Percentiles rank a stretch among this genome's conserved stretches.
phyloP scores from a whole-genome alignment of 345 rosid species.

The Ailanthus altissimus region DNA sequence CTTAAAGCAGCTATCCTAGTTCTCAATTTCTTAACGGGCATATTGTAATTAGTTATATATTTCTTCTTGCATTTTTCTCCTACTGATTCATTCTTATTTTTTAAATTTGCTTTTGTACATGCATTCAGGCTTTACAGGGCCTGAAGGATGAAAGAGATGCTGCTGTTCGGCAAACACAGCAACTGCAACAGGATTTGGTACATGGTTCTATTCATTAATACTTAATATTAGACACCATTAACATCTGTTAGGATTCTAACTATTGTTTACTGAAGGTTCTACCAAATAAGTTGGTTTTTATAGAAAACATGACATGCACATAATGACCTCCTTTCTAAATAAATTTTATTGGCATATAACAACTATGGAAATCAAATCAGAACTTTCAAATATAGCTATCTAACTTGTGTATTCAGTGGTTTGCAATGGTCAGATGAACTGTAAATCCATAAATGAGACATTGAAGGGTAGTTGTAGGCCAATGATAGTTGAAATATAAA shows the following conservation, averaged over 20 bases:
- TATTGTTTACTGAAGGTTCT: background rate
- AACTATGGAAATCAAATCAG: background rate
- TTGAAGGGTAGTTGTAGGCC: background rate
- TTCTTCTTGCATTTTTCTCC: background rate
- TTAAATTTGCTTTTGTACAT: slow-evolving; percentile 15
- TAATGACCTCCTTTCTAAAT: background rate
- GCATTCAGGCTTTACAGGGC: slow-evolving; percentile 58
- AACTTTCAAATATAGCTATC: background rate
- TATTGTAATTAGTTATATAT: background rate
- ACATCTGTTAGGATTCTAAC: background rate
- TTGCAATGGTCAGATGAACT: background rate
- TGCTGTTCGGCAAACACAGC: slow-evolving; percentile 70
- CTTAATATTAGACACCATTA: background rate
- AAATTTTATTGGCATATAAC: too few relatives aligned
- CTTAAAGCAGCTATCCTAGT: background rate
- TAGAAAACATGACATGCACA: background rate
- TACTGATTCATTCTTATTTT: slow-evolving; percentile 5
- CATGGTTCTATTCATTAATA: background rate
- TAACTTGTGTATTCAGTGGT: background rate
- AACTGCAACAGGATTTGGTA: slow-evolving; percentile 88
- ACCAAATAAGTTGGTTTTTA: background rate
- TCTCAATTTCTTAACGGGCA: background rate
- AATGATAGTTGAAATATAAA: background rate
- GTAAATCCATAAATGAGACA: background rate
- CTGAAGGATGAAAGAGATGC: slow-evolving; percentile 83